Conservation (phyloP, 305 asterid genomes). For the Fraxinus sp. region DNA sequence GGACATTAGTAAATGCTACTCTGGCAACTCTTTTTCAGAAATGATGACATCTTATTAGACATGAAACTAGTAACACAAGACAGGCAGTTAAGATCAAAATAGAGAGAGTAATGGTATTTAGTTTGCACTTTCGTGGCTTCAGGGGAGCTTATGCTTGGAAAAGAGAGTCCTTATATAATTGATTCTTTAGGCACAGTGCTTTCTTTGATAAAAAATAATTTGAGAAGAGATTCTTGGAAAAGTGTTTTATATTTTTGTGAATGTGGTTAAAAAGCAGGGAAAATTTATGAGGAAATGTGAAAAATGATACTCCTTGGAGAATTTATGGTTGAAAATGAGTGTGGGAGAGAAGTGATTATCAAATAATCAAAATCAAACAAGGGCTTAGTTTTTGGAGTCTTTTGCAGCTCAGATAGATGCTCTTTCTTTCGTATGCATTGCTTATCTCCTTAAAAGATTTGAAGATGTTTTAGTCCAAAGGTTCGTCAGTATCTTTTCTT, state of each 20-base stretch:
- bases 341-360: not conserved
- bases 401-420: slow-evolving; percentile 16
- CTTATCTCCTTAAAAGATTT: not conserved
- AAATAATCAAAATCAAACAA: not conserved
- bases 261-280: not conserved
- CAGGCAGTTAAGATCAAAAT: not conserved
- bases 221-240: not conserved
- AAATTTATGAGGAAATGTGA: not conserved
- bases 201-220: not conserved
- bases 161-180: not conserved
- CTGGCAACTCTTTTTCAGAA: not conserved
- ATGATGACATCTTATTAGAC: not conserved
- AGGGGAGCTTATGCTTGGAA: not conserved
- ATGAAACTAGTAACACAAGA: not conserved
- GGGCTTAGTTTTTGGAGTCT: slow-evolving; percentile 4
- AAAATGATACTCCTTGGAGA: not conserved
- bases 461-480: slow-evolving; percentile 22
- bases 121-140: not conserved
- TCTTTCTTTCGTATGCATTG: slow-evolving; percentile 7
- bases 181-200: not conserved
- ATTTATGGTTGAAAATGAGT: not conserved
- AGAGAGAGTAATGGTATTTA: not conserved
- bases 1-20: not conserved
- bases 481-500: slow-evolving; percentile 8
- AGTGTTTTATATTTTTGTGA: not conserved